These are phyloP conservation scores for Mucor irregularis DNA, from an alignment of 371 early-diverging fungal species.

Conservation along the genomic window DNA sequence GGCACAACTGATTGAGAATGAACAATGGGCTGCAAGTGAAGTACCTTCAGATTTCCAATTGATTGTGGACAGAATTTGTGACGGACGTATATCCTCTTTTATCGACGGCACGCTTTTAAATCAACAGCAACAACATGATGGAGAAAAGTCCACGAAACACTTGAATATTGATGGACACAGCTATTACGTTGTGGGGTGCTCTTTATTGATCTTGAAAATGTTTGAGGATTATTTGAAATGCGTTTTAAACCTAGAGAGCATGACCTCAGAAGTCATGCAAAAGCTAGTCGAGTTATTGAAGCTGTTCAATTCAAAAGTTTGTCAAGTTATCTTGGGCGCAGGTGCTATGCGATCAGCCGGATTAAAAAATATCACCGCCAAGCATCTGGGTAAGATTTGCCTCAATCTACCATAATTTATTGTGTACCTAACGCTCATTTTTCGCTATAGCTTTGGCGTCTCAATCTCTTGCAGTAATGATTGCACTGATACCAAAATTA, in stretches of 20 bases:
- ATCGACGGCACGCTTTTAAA: slow-evolving; percentile 3
- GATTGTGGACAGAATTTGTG: slow-evolving; percentile 76
- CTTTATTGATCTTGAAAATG: slow-evolving; percentile 82
- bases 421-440: neutral
- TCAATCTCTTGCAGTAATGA: slow-evolving; percentile 84
- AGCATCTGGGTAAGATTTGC: slow-evolving; percentile 72
- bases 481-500: slow-evolving; percentile 82
- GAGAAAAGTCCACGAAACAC: slow-evolving; percentile 38
- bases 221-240: slow-evolving; percentile 87
- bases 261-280: slow-evolving; percentile 83
- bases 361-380: slow-evolving; percentile 92
- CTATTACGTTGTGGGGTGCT: slow-evolving; percentile 86
- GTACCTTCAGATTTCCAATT: slow-evolving; percentile 91
- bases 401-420: neutral
- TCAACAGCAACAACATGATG: slow-evolving; percentile 3
- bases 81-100: slow-evolving; percentile 30
- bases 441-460: slow-evolving; percentile 75
- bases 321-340: slow-evolving; percentile 94
- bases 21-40: slow-evolving; percentile 91
- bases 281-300: slow-evolving; percentile 69
- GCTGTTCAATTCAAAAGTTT: slow-evolving; percentile 89
- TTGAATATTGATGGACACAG: slow-evolving; percentile 60
- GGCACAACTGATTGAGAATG: slow-evolving; percentile 87
- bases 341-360: slow-evolving; percentile 95
- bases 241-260: slow-evolving; percentile 70